Base-by-base conservation (phyloP, 1,139 yeast genomes). In the Tardiomyces depauwii region DNA sequence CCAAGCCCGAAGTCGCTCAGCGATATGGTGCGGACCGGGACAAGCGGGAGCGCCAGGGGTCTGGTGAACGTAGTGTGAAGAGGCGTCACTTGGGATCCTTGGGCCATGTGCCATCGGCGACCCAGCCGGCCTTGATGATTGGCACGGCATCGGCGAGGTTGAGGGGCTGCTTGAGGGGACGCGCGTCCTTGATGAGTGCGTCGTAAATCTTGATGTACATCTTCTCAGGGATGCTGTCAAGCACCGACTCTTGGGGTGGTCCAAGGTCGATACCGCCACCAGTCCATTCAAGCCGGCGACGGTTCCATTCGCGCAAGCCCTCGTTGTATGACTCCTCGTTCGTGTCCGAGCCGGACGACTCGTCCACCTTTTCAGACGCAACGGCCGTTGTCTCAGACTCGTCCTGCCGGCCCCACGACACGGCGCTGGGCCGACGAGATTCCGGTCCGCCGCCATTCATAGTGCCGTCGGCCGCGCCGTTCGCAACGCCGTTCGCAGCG, bases 71-170 rank as follows among this genome's bases (percentile, higher is more conserved):
- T 21, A 21, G 25, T 5, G 25, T 7, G 25, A 7, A 5, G 25
- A 21, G 25, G 7, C 25, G 25, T 21, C 25, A 47, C 41, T 54
- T 48, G 7, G 57, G 57, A 30, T 10, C 39, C 30, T 36, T 42
- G 2, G 36, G 68, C 72, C 72, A 68, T 18, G 66, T 60, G 7
- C 70, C 72, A 42, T 63, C 64, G 33, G 63, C 62, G 9, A 71
- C 66, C 85, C 85, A 79, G n/a, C 85, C 85, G 18, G 76, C 74
- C 56, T 77, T 75, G 48, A 79, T 70, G 41, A 79, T 64, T 43
- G 67, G 65, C 46, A 77, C 62, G 49, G 77, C 71, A 53, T 77
- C 82, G 40, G 62, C 61, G 47, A 79, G 70, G 55, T 77, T 78
- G 48, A 79, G 59, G 19, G 73, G 71, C 53, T 69, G 70, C 54